Percentiles rank a stretch among this genome's conserved stretches.
These are phyloP conservation scores for Canavalia gladiata DNA, from an alignment of 306 rosid genomes.

Conservation along the genomic window DNA sequence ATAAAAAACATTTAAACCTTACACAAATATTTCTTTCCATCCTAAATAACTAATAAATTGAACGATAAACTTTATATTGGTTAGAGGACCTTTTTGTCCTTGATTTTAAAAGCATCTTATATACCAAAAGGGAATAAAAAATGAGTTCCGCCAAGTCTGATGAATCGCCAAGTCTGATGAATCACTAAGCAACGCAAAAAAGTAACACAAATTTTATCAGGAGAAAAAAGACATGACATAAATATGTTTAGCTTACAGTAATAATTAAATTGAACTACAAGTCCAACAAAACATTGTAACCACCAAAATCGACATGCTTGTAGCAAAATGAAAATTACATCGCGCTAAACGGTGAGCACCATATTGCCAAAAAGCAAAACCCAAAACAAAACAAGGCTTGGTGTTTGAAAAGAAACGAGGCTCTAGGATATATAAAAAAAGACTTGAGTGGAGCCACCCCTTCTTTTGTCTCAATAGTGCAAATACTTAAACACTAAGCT, in stretches of 20 bases:
- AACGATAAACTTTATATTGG: too few species aligned
- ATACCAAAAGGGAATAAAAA: too few species aligned
- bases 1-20: too few species aligned
- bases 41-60: too few species aligned
- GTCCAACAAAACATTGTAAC: conserved; percentile 40
- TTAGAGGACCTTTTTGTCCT: too few species aligned
- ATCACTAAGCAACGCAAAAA: neutral
- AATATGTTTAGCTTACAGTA: conserved; percentile 34
- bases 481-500: conserved; percentile 55
- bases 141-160: too few species aligned
- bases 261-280: conserved; percentile 33
- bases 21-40: too few species aligned
- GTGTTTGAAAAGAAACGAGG: conserved; percentile 8
- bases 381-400: conserved; percentile 42
- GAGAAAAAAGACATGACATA: neutral
- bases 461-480: neutral
- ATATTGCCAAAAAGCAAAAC: conserved; percentile 48
- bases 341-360: conserved; percentile 33
- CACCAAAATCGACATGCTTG: conserved; percentile 47
- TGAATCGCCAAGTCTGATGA: neutral
- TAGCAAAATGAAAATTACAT: conserved; percentile 48
- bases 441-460: conserved; percentile 20
- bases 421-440: conserved; percentile 28
- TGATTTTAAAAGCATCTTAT: too few species aligned
- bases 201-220: neutral